phyloP scores from a whole-genome alignment of 2,329 filamentous ascomycete genomes.

The Alternaria infectoria region DNA sequence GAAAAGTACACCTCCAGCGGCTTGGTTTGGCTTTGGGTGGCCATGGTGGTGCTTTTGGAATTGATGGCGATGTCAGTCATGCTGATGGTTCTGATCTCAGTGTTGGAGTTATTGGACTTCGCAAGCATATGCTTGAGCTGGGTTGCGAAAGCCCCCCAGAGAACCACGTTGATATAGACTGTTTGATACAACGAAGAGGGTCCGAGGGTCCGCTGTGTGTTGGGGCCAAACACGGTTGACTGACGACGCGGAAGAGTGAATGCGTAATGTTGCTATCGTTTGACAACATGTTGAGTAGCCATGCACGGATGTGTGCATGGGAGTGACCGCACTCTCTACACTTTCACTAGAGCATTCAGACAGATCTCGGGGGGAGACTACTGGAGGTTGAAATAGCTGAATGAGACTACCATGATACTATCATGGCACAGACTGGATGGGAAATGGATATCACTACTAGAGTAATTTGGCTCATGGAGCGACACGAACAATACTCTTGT shows the following conservation, averaged over 20 bases:
- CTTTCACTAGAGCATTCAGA: not conserved
- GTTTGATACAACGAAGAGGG: not conserved
- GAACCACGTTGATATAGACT: not conserved
- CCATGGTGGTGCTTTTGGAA: not conserved
- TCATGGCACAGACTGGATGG: not conserved
- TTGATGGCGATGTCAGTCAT: too few species aligned
- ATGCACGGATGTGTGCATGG: not conserved
- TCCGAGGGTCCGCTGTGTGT: not conserved
- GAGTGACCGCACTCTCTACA: not conserved
- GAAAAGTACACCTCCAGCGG: not conserved
- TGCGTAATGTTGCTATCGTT: not conserved
- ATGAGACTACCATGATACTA: not conserved
- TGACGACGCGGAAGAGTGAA: not conserved
- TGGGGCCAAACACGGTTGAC: not conserved
- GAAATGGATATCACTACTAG: not conserved
- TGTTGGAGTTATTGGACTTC: not conserved
- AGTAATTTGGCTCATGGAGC: not conserved
- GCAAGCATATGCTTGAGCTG: not conserved
- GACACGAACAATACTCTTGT: not conserved
- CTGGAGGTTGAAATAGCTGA: not conserved
- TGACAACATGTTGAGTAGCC: not conserved
- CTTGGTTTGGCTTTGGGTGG: not conserved
- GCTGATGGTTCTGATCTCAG: not conserved
- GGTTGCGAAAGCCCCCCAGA: not conserved
- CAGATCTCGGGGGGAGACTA: rapidly evolving